These are phyloP conservation scores for Leccinum pachyderme DNA, from an alignment of 1,284 basidiomycete species.

Conservation along the genomic window DNA sequence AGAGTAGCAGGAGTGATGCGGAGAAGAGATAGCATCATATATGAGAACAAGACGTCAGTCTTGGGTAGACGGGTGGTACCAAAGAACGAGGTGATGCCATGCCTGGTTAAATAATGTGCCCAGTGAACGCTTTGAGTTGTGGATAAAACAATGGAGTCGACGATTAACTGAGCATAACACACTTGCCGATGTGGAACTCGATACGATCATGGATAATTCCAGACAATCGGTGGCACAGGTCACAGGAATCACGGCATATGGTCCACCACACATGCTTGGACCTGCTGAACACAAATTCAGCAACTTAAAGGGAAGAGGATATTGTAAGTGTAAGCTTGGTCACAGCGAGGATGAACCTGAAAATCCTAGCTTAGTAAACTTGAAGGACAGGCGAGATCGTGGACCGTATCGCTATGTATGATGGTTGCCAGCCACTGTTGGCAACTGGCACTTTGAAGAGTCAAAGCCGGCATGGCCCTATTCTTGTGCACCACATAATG, in stretches of 20 bases:
- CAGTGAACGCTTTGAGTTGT: not conserved
- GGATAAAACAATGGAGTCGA: conserved; percentile 19
- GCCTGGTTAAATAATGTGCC: conserved; percentile 18
- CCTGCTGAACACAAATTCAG: not conserved
- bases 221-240: not conserved
- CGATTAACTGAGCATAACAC: not conserved
- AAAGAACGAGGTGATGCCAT: not conserved
- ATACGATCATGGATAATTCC: conserved; percentile 3
- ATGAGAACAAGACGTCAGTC: not conserved
- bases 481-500: not conserved
- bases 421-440: not conserved
- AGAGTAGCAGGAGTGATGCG: conserved; percentile 7
- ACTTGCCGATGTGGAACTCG: conserved; percentile 6
- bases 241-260: not conserved
- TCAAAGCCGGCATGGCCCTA: not conserved
- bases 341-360: not conserved
- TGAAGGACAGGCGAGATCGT: not conserved
- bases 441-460: not conserved
- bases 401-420: not conserved
- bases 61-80: not conserved
- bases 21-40: conserved; percentile 17
- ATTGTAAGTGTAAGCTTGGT: too few species aligned
- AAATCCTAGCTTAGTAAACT: not conserved
- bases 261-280: not conserved
- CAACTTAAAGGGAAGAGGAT: not conserved